Evolutionary conservation across 2,329 filamentous ascomycete genomes (phyloP).

Genomic region (Ceratocystis cubensis): DNA sequence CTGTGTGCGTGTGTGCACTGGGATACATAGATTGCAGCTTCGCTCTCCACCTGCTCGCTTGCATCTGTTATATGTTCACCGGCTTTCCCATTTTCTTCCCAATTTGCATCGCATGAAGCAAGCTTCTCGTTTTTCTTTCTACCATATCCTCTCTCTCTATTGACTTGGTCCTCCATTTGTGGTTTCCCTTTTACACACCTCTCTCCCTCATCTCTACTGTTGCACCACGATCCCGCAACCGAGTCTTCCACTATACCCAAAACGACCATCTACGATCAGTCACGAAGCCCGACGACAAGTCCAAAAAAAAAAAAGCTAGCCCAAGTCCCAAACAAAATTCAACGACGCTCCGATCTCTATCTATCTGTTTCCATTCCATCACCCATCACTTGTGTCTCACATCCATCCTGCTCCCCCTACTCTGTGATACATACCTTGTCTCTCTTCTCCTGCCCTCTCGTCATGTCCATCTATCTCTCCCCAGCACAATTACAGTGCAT

Average conservation of each 20-base stretch:
- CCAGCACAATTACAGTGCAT: conserved; percentile 32
- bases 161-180: no score
- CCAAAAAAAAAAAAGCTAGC: no score
- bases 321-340: neutral
- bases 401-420: neutral
- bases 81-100: no score
- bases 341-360: neutral
- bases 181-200: no score
- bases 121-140: no score
- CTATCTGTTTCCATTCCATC: neutral
- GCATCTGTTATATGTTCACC: no score
- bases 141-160: no score
- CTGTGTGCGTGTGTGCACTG: neutral
- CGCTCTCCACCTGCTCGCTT: no score
- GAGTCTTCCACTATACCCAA: neutral
- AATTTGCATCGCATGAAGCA: no score
- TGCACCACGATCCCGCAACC: neutral
- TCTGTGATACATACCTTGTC: neutral
- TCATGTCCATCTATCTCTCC: conserved; percentile 20
- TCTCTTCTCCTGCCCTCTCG: neutral
- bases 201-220: neutral
- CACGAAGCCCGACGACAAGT: neutral
- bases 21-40: no score
- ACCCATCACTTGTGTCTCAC: neutral
- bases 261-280: neutral